These are phyloP conservation scores for Yamadazyma sp. DNA, from an alignment of 1,139 yeast genomes.

Conservation along the genomic window DNA sequence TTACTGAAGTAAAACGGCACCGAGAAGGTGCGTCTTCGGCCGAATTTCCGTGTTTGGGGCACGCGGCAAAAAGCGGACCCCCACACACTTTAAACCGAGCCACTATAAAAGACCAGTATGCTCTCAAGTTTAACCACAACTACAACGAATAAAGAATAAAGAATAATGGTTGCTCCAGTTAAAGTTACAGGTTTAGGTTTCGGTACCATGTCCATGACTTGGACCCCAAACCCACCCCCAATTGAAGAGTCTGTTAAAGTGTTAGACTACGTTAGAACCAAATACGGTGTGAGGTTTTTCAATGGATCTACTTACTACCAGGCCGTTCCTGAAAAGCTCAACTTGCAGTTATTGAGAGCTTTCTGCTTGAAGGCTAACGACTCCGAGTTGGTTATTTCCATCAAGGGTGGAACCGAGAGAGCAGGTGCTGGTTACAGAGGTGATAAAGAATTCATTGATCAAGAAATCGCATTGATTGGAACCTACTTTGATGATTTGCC, in stretches of 20 bases:
- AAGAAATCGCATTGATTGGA: conserved; percentile 51
- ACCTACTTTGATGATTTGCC: conserved; percentile 36
- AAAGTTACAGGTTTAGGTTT: conserved; percentile 34
- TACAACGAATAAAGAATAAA: background rate
- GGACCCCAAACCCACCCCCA: conserved; percentile 49
- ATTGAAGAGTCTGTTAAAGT: conserved; percentile 47
- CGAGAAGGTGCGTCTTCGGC: no score
- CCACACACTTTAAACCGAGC: no score
- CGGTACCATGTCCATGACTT: conserved; percentile 68
- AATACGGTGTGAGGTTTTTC: conserved; percentile 55
- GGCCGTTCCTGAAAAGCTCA: conserved; percentile 47
- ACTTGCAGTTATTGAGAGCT: conserved; percentile 47
- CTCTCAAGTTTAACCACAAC: background rate
- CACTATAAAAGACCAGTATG: background rate
- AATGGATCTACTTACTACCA: conserved; percentile 77
- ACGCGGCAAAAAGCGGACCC: no score
- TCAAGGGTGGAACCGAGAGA: conserved; percentile 56
- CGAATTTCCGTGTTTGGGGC: background rate
- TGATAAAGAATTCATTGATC: conserved; percentile 42
- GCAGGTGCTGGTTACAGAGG: conserved; percentile 46
- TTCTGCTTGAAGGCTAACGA: conserved; percentile 54
- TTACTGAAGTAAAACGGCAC: no score
- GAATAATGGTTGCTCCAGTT: conserved; percentile 1
- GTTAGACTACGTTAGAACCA: conserved; percentile 42
- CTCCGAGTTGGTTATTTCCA: conserved; percentile 46